phyloP scores from a whole-genome alignment of 2,329 filamentous ascomycete species.

The Sarocladium brachiariae region DNA sequence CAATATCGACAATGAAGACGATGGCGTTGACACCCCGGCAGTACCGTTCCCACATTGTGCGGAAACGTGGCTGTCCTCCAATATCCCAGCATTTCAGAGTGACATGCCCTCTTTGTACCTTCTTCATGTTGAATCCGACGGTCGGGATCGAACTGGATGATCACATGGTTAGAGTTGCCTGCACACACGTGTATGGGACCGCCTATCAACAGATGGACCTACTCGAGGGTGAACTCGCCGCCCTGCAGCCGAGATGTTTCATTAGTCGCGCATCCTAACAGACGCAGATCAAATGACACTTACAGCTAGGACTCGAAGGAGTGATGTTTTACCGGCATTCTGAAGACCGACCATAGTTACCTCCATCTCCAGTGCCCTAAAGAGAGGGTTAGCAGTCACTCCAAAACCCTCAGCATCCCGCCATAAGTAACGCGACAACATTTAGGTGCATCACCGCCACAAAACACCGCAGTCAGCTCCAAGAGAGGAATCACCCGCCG shows the following conservation, averaged over 20 bases:
- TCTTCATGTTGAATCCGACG: constrained; percentile 98
- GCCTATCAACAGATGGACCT: constrained; percentile 35
- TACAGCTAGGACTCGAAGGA: constrained; percentile 91
- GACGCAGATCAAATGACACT: constrained; percentile 32
- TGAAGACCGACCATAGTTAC: constrained; percentile 98
- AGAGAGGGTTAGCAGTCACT: neutral
- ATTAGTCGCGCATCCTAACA: constrained; percentile 10
- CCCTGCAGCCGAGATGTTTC: constrained; percentile 51
- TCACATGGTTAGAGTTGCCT: constrained; percentile 10
- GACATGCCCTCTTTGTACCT: constrained; percentile 95
- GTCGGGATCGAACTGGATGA: constrained; percentile 83
- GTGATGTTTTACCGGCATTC: constrained; percentile 94
- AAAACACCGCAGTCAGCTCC: neutral
- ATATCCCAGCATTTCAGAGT: constrained; percentile 99
- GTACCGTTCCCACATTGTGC: constrained; percentile 99
- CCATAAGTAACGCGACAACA: neutral
- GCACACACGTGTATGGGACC: neutral
- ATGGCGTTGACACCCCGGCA: constrained; percentile 97
- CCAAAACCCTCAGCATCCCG: neutral
- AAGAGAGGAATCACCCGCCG: neutral
- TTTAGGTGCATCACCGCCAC: constrained; percentile 10
- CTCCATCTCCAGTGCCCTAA: constrained; percentile 94
- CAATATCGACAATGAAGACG: constrained; percentile 96
- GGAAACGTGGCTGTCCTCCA: constrained; percentile 91
- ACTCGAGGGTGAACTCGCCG: constrained; percentile 98